phyloP scores from a whole-genome alignment of 1,139 yeast genomes.

The Pichia kudriavzevii region DNA sequence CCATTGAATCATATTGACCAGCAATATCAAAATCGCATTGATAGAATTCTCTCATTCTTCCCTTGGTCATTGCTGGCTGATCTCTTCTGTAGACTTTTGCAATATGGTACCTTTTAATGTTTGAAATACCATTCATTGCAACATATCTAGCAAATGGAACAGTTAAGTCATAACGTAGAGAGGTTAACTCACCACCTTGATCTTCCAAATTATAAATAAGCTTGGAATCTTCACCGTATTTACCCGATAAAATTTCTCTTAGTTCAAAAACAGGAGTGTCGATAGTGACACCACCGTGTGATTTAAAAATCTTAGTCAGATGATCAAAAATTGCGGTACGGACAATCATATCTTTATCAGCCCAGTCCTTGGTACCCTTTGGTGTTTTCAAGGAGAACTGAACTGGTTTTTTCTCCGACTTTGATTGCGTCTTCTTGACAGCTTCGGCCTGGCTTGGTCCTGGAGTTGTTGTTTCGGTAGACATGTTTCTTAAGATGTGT shows the following conservation, averaged over 20 bases:
- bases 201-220: constrained; percentile 91
- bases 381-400: constrained; percentile 79
- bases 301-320: constrained; percentile 68
- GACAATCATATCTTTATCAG: constrained; percentile 93
- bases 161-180: constrained; percentile 90
- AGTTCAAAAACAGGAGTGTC: constrained; percentile 97
- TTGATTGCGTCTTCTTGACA: not conserved
- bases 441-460: constrained; percentile 5
- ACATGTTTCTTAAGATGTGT: constrained; percentile 2
- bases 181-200: constrained; percentile 96
- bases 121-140: constrained; percentile 86
- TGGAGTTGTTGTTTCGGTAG: constrained; percentile 7
- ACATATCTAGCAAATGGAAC: constrained; percentile 97
- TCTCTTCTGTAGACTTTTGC: constrained; percentile 98
- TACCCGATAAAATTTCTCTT: constrained; percentile 90
- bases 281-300: constrained; percentile 96
- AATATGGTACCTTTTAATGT: constrained; percentile 88
- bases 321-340: constrained; percentile 80
- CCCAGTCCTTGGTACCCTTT: constrained; percentile 98
- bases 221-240: constrained; percentile 97
- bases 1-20: constrained; percentile 86
- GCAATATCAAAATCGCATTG: constrained; percentile 98
- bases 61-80: constrained; percentile 99
- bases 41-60: constrained; percentile 98
- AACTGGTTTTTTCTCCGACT: constrained; percentile 17